These are phyloP conservation scores for Sporothrix schenckii DNA, from an alignment of 2,329 filamentous ascomycete species.

Conservation along the genomic window DNA sequence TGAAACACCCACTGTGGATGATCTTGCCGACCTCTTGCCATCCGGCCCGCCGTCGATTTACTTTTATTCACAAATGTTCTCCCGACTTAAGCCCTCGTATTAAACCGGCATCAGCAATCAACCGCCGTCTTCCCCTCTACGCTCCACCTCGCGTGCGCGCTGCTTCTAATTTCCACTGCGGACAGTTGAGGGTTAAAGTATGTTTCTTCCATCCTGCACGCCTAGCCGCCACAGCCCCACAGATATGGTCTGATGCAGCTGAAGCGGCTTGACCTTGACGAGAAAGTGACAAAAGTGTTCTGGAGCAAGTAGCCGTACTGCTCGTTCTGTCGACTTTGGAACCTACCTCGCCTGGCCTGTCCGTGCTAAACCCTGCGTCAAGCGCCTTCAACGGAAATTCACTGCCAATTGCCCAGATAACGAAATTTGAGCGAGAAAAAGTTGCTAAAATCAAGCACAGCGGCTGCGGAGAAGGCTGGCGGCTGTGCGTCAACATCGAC, in stretches of 20 bases:
- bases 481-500: not conserved
- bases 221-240: slow-evolving; percentile 24
- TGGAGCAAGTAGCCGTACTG: not conserved
- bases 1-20: not conserved
- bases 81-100: not conserved
- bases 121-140: not conserved
- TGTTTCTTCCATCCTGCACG: slow-evolving; percentile 13
- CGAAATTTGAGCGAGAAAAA: not conserved
- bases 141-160: slow-evolving; percentile 13
- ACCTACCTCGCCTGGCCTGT: not conserved
- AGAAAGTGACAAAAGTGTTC: not conserved
- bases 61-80: not conserved
- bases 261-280: not conserved
- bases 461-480: slow-evolving; percentile 15
- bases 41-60: not conserved
- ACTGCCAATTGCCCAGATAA: not conserved
- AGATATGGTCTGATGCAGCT: slow-evolving; percentile 26
- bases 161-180: not conserved
- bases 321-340: not conserved
- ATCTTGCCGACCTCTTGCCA: not conserved
- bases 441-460: not conserved
- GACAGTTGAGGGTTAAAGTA: slow-evolving; percentile 13
- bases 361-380: not conserved
- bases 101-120: not conserved
- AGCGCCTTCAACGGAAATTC: not conserved